Percentiles rank a stretch among this genome's conserved stretches.
phyloP scores from a whole-genome alignment of 2,329 filamentous ascomycete species.

The Curvularia sp. region DNA sequence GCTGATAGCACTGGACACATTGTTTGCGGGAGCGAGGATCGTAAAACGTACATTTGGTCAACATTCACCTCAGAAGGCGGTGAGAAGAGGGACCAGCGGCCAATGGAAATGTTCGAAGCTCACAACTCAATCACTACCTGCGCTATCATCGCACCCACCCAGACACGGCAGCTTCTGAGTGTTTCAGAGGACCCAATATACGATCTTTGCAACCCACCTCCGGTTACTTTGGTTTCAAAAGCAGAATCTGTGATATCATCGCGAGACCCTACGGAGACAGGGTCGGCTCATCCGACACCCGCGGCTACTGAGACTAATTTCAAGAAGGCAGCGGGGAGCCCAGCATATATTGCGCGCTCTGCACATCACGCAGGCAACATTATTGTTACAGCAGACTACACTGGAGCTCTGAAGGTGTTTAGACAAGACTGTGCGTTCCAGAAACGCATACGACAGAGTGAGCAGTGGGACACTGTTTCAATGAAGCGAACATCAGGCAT shows the following conservation, averaged over 20 bases:
- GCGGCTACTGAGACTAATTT: conserved; percentile 47
- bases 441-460: conserved; percentile 69
- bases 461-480: conserved; percentile 79
- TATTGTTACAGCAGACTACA: conserved; percentile 87
- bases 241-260: conserved; percentile 67
- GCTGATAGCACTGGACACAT: conserved; percentile 87
- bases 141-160: conserved; percentile 83
- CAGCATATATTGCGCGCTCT: conserved; percentile 77
- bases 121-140: conserved; percentile 88
- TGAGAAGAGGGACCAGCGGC: conserved; percentile 78
- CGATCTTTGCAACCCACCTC: conserved; percentile 93
- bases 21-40: conserved; percentile 91
- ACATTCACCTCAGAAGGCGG: conserved; percentile 63
- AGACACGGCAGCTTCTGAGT: conserved; percentile 78
- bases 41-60: conserved; percentile 89
- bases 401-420: conserved; percentile 90
- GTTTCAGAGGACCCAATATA: conserved; percentile 91
- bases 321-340: conserved; percentile 67
- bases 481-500: conserved; percentile 69
- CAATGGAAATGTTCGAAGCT: conserved; percentile 89
- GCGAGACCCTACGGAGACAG: conserved; percentile 55
- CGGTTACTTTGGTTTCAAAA: conserved; percentile 79
- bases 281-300: conserved; percentile 43
- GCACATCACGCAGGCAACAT: conserved; percentile 85
- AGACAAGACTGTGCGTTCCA: conserved; percentile 88